These are phyloP conservation scores for Roridomyces roridus DNA, from an alignment of 768 basidiomycete species.

Conservation along the genomic window DNA sequence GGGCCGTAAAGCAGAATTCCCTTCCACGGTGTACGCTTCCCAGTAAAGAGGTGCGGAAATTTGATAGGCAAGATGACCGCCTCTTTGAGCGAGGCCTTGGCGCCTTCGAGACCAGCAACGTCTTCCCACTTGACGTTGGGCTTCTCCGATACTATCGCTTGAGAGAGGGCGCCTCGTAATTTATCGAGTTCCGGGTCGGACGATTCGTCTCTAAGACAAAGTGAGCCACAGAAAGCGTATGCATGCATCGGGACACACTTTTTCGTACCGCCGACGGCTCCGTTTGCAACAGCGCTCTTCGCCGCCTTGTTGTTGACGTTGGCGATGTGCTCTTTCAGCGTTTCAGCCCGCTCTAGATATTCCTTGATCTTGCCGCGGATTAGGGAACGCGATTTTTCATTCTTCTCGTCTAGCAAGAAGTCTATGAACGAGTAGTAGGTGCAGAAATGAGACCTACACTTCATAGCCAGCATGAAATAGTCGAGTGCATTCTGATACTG, in stretches of 20 bases:
- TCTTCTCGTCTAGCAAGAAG: constrained; percentile 78
- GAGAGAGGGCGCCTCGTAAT: constrained; percentile 86
- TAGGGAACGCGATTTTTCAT: constrained; percentile 86
- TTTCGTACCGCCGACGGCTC: constrained; percentile 49
- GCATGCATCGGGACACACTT: constrained; percentile 40
- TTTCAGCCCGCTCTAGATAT: constrained; percentile 91
- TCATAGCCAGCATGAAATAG: constrained; percentile 97
- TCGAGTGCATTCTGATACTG: constrained; percentile 94
- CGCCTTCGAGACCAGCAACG: constrained; percentile 93
- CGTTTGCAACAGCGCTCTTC: constrained; percentile 49
- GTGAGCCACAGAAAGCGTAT: background rate
- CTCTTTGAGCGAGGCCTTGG: constrained; percentile 96
- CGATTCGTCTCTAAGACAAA: constrained; percentile 60
- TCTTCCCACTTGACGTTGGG: constrained; percentile 99
- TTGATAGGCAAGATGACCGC: constrained; percentile 99
- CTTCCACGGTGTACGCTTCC: constrained; percentile 96
- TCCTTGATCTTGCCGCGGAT: constrained; percentile 90
- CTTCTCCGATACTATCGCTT: constrained; percentile 90
- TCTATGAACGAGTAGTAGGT: background rate
- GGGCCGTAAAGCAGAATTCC: constrained; percentile 97
- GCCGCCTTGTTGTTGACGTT: constrained; percentile 67
- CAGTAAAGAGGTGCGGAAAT: constrained; percentile 98
- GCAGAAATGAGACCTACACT: constrained; percentile 61
- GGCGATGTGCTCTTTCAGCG: constrained; percentile 82
- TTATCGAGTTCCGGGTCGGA: constrained; percentile 95